phyloP scores from a whole-genome alignment of 495 filamentous ascomycete genomes.

The Hypoxylon lienhwacheense region DNA sequence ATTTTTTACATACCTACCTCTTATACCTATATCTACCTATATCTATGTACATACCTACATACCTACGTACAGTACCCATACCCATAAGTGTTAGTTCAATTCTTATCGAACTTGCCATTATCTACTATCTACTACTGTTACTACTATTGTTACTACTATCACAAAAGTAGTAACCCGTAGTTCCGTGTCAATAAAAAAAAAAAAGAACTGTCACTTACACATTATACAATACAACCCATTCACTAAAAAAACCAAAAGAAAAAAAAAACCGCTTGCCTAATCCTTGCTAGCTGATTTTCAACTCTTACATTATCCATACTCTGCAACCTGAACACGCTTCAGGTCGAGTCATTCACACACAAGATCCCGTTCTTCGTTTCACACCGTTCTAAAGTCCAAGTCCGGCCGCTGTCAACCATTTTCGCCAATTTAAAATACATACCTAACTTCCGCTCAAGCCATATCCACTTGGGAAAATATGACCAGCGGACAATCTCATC shows the following conservation, averaged over 20 bases:
- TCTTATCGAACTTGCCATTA: background rate
- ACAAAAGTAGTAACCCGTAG: slow-evolving; percentile 21
- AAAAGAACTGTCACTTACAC: slow-evolving; percentile 4
- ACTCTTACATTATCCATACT: no score
- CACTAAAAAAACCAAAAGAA: no score
- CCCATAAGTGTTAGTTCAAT: background rate
- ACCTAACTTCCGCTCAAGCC: no score
- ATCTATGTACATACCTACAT: no score
- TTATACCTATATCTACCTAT: no score
- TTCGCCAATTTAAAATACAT: slow-evolving; percentile 17
- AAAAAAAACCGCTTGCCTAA: slow-evolving; percentile 33
- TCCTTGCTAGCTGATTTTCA: slow-evolving; percentile 32
- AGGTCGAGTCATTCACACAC: slow-evolving; percentile 32
- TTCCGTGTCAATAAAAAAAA: slow-evolving; percentile 20
- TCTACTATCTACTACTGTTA: no score
- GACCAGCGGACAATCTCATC: slow-evolving; percentile 23
- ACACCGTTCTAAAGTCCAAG: slow-evolving; percentile 25
- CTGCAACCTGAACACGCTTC: no score
- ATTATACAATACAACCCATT: no score
- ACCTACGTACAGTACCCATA: background rate
- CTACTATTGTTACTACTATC: slow-evolving; percentile 1
- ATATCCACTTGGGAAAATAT: no score
- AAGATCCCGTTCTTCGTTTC: slow-evolving; percentile 30
- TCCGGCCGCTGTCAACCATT: slow-evolving; percentile 25
- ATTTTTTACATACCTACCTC: no score